Percentiles rank a stretch among this genome's conserved stretches.
Evolutionary conservation across 345 rosid species (phyloP).

Genomic region (thale cress (Arabidopsis thaliana)): TAIR10.1 NC_003076.8:16152001-16152500

Average conservation of each 20-base stretch:
- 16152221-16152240: slow-evolving; percentile 31
- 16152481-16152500: slow-evolving; percentile 64
- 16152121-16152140: slow-evolving; percentile 23
- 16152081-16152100: not conserved
- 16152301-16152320: slow-evolving; percentile 42
- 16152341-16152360: slow-evolving; percentile 34
- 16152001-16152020: not conserved
- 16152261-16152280: slow-evolving; percentile 32
- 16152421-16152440: slow-evolving; percentile 46
- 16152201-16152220: slow-evolving; percentile 29
- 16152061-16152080: not conserved
- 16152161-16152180: slow-evolving; percentile 6
- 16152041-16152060: not conserved
- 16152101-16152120: slow-evolving; percentile 10
- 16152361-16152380: slow-evolving; percentile 38
- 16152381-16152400: slow-evolving; percentile 56
- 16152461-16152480: slow-evolving; percentile 52
- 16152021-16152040: not conserved
- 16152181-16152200: not conserved
- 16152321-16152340: slow-evolving; percentile 36
- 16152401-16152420: slow-evolving; percentile 45
- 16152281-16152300: slow-evolving; percentile 36
- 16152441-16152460: slow-evolving; percentile 49
- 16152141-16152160: not conserved
- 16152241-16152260: slow-evolving; percentile 32